phyloP scores from a whole-genome alignment of 257 asterid species.

The Salvia rosmarinus region DNA sequence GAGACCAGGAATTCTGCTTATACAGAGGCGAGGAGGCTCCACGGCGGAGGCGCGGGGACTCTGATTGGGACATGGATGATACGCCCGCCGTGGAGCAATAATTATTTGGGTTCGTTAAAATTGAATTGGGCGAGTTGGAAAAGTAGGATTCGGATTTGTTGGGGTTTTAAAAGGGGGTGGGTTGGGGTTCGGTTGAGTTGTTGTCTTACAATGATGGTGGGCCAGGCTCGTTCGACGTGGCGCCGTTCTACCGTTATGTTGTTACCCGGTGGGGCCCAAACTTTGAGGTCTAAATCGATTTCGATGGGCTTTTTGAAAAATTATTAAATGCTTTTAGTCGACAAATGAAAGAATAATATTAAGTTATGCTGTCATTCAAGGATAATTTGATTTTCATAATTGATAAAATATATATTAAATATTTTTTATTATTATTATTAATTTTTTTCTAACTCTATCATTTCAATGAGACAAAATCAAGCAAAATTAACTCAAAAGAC shows the following conservation, averaged over 20 bases:
- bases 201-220: constrained; percentile 31
- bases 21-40: constrained; percentile 31
- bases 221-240: constrained; percentile 23
- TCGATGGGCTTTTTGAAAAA: too few relatives aligned
- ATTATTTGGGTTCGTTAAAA: neutral
- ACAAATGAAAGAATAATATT: too few relatives aligned
- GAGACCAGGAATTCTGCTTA: constrained; percentile 65
- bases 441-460: too few relatives aligned
- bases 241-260: neutral
- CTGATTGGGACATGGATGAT: constrained; percentile 36
- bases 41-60: constrained; percentile 42
- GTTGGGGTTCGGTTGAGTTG: constrained; percentile 28
- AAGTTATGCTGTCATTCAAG: too few relatives aligned
- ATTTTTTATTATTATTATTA: too few relatives aligned
- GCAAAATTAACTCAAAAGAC: too few relatives aligned
- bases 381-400: too few relatives aligned
- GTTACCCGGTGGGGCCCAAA: too few relatives aligned
- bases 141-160: constrained; percentile 15
- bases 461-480: too few relatives aligned
- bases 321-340: too few relatives aligned
- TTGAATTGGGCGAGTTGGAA: constrained; percentile 1
- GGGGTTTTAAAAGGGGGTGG: constrained; percentile 26
- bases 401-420: too few relatives aligned
- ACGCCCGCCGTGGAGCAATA: constrained; percentile 32
- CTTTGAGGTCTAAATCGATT: too few relatives aligned